phyloP scores from a whole-genome alignment of 1,284 basidiomycete species.

The Trametes pubescens region DNA sequence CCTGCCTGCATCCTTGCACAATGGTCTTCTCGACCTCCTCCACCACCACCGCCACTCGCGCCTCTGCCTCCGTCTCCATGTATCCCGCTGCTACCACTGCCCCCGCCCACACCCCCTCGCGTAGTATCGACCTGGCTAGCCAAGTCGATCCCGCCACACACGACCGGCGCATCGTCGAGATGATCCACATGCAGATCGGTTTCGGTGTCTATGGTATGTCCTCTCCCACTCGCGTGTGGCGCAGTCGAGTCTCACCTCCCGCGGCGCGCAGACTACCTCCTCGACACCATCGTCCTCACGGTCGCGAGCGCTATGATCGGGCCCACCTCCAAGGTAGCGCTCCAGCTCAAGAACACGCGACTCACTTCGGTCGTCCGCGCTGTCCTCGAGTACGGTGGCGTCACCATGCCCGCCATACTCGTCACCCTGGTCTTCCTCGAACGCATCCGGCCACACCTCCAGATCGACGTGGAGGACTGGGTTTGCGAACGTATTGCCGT shows the following conservation, averaged over 20 bases:
- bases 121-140: slow-evolving; percentile 25
- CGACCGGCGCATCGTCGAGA: slow-evolving; percentile 20
- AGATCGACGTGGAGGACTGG: slow-evolving; percentile 68
- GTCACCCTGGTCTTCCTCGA: slow-evolving; percentile 67
- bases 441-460: slow-evolving; percentile 62
- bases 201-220: slow-evolving; percentile 59
- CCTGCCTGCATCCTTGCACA: slow-evolving; percentile 7
- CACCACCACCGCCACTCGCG: not conserved
- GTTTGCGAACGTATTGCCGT: slow-evolving; percentile 73
- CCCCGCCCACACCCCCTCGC: not conserved
- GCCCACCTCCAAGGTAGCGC: slow-evolving; percentile 18
- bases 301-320: slow-evolving; percentile 23
- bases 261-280: slow-evolving; percentile 28
- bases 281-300: slow-evolving; percentile 17
- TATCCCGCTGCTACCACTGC: slow-evolving; percentile 1
- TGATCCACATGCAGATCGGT: slow-evolving; percentile 19
- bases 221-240: slow-evolving; percentile 2
- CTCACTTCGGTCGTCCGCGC: slow-evolving; percentile 11
- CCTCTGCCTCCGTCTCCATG: not conserved
- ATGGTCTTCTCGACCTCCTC: slow-evolving; percentile 6
- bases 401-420: slow-evolving; percentile 60
- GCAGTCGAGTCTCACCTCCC: not conserved
- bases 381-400: slow-evolving; percentile 37
- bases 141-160: slow-evolving; percentile 11
- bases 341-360: slow-evolving; percentile 16